These are phyloP conservation scores for Chaetothyriales sp. DNA, from an alignment of 2,329 filamentous ascomycete species.

Conservation along the genomic window DNA sequence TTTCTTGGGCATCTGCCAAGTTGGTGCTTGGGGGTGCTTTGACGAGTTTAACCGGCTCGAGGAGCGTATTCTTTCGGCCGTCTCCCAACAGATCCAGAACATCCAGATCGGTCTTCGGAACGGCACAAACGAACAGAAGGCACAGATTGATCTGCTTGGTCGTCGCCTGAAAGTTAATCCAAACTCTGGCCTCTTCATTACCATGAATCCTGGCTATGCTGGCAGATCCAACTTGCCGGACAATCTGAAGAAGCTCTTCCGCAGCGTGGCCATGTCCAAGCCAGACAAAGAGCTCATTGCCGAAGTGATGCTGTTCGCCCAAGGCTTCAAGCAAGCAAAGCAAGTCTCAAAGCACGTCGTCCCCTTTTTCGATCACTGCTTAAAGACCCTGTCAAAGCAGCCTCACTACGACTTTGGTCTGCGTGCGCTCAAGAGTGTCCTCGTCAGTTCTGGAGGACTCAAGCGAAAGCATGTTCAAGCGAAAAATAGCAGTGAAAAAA, in stretches of 20 bases:
- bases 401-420: constrained; percentile 98
- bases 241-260: constrained; percentile 98
- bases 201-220: constrained; percentile 98
- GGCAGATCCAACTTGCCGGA: constrained; percentile 95
- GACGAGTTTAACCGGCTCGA: constrained; percentile 99
- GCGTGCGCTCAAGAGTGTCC: constrained; percentile 92
- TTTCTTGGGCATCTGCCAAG: constrained; percentile 96
- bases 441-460: constrained; percentile 91
- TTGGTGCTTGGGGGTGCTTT: constrained; percentile 98
- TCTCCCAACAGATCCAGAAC: constrained; percentile 98
- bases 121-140: constrained; percentile 62
- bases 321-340: constrained; percentile 96
- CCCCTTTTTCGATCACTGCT: constrained; percentile 92
- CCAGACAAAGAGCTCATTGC: constrained; percentile 98
- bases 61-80: constrained; percentile 90
- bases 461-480: constrained; percentile 66
- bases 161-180: constrained; percentile 77
- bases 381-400: constrained; percentile 73
- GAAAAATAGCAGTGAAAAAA: constrained; percentile 40
- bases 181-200: constrained; percentile 98
- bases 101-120: constrained; percentile 93
- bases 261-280: constrained; percentile 98
- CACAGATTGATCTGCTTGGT: constrained; percentile 88
- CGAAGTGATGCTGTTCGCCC: constrained; percentile 99
- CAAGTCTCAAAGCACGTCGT: constrained; percentile 87